These are phyloP conservation scores for Nicotiana otophora DNA, from an alignment of 257 asterid species.

Conservation along the genomic window DNA sequence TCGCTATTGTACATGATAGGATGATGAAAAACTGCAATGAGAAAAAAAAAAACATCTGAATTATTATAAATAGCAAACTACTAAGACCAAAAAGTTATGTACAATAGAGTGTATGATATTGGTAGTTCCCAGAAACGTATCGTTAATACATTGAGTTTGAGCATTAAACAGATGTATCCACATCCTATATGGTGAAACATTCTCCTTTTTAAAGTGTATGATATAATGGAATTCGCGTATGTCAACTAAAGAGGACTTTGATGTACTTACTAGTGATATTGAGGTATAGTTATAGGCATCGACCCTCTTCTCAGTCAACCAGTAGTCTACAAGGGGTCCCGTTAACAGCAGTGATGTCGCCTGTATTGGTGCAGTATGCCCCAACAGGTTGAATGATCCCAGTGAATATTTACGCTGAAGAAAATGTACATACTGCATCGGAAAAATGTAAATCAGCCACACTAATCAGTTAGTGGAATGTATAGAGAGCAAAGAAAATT, in stretches of 20 bases:
- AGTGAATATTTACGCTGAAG: slow-evolving; percentile 72
- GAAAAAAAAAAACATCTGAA: not conserved
- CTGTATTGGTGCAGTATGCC: slow-evolving; percentile 86
- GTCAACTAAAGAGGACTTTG: not conserved
- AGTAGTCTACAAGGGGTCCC: slow-evolving; percentile 66
- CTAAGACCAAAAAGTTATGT: not conserved
- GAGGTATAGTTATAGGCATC: slow-evolving; percentile 47
- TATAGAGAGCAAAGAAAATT: not conserved
- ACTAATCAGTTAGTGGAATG: not conserved
- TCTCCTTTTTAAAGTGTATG: not conserved
- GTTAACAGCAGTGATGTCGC: slow-evolving; percentile 59
- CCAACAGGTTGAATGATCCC: slow-evolving; percentile 74
- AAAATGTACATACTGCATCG: slow-evolving; percentile 65
- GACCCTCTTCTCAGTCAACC: slow-evolving; percentile 61
- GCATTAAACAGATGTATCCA: not conserved
- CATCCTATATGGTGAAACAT: not conserved
- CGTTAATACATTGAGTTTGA: not conserved
- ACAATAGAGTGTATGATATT: not conserved
- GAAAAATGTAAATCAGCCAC: slow-evolving; percentile 14
- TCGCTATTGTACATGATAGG: slow-evolving; percentile 61
- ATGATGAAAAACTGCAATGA: slow-evolving; percentile 42
- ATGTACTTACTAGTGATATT: slow-evolving; percentile 42
- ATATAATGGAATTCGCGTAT: not conserved
- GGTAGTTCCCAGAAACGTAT: not conserved
- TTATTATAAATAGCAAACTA: not conserved